phyloP scores from a whole-genome alignment of 345 rosid species.

The Rhodomyrtus tomentosa region DNA sequence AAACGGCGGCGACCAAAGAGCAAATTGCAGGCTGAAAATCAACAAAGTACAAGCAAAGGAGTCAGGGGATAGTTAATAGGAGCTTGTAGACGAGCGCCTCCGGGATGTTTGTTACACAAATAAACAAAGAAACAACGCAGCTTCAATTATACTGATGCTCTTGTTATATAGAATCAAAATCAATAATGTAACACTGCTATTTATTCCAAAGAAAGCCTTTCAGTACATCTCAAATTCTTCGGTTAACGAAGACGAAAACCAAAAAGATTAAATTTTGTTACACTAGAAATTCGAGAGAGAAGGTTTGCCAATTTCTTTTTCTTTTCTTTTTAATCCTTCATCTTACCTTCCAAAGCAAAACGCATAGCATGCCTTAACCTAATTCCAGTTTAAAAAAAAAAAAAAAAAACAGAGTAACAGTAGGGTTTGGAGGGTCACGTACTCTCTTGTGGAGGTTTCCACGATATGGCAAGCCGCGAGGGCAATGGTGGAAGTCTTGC shows the following conservation, averaged over 20 bases:
- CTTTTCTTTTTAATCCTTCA: background rate
- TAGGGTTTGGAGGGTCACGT: background rate
- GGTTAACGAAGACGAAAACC: background rate
- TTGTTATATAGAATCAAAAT: background rate
- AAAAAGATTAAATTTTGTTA: background rate
- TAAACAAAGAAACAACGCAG: background rate
- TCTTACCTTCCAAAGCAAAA: background rate
- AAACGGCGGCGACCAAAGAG: background rate
- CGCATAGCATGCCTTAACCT: background rate
- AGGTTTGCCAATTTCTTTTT: background rate
- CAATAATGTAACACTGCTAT: background rate
- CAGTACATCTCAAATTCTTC: background rate
- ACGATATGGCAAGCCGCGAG: too few species aligned
- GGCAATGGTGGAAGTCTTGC: too few species aligned
- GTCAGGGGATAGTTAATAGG: background rate
- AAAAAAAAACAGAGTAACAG: background rate
- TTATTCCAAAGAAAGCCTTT: too few species aligned
- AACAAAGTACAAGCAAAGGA: background rate
- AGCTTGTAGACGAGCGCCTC: too few species aligned
- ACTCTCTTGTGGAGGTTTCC: slow-evolving; percentile 68
- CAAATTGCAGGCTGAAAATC: background rate
- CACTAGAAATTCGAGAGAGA: background rate
- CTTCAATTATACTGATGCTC: background rate
- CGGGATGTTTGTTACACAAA: background rate
- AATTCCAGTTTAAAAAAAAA: background rate